Evolutionary conservation across 2,329 filamentous ascomycete genomes (phyloP).

Genomic region (Talaromyces sp.): DNA sequence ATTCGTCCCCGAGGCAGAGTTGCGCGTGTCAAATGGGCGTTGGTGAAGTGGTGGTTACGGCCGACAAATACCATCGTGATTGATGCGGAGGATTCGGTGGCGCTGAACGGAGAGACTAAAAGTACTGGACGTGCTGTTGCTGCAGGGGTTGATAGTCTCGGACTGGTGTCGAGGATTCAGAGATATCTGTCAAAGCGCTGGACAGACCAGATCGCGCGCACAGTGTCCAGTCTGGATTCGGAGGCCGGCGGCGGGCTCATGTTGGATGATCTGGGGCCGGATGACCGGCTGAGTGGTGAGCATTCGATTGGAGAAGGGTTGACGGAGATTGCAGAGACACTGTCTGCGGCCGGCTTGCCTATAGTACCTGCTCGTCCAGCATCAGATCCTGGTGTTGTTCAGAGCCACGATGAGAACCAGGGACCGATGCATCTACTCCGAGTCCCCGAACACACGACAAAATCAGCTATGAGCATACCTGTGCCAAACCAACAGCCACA

Average conservation of each 20-base stretch:
- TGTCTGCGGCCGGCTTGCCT: slow-evolving; percentile 14
- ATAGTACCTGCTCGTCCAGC: slow-evolving; percentile 2
- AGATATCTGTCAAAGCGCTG: slow-evolving; percentile 34
- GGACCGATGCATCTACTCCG: neutral
- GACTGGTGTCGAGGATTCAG: slow-evolving; percentile 33
- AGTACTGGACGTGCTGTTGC: neutral
- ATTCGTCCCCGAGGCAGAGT: slow-evolving; percentile 34
- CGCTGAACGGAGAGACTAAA: slow-evolving; percentile 9
- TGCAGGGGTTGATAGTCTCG: slow-evolving; percentile 30
- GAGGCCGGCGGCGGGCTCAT: slow-evolving; percentile 3
- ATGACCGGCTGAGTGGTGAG: slow-evolving; percentile 2
- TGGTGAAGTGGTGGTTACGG: slow-evolving; percentile 43
- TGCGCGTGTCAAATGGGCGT: slow-evolving; percentile 41
- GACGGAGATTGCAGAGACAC: slow-evolving; percentile 15
- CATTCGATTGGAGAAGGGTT: slow-evolving; percentile 16
- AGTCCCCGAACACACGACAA: neutral
- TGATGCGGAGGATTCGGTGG: slow-evolving; percentile 12
- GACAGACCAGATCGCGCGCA: slow-evolving; percentile 28
- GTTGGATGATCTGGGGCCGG: slow-evolving; percentile 2
- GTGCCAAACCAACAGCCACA: neutral
- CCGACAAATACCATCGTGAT: slow-evolving; percentile 34
- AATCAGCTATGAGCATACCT: neutral
- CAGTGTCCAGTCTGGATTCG: slow-evolving; percentile 2
- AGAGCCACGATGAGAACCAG: neutral
- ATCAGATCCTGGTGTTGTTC: neutral